phyloP scores from a whole-genome alignment of 352 stramenopile genomes.

The Globisporangium apiculatum region DNA sequence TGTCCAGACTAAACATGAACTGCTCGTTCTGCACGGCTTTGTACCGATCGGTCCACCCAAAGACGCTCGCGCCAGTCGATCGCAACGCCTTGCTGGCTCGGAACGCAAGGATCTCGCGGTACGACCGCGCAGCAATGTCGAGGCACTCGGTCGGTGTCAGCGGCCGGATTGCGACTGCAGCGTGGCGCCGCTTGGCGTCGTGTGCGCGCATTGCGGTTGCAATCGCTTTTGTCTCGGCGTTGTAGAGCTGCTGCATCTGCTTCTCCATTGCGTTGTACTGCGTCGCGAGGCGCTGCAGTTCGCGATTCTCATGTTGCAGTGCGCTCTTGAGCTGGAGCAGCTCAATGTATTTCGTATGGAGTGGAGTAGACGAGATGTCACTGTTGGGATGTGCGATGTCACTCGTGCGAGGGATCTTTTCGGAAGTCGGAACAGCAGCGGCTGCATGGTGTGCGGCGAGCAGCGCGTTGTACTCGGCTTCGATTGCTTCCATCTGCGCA shows the following conservation, averaged over 20 bases:
- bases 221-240: constrained; percentile 31
- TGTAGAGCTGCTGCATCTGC: constrained; percentile 30
- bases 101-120: constrained; percentile 43
- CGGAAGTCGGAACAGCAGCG: constrained; percentile 21
- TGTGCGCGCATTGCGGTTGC: constrained; percentile 16
- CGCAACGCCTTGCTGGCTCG: constrained; percentile 33
- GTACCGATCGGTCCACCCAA: constrained; percentile 64
- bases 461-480: constrained; percentile 31
- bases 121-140: constrained; percentile 36
- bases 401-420: too few species aligned
- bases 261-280: constrained; percentile 42
- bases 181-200: constrained; percentile 10
- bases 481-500: constrained; percentile 27
- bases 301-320: constrained; percentile 45
- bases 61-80: constrained; percentile 47
- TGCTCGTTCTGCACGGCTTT: constrained; percentile 34
- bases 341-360: constrained; percentile 41
- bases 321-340: constrained; percentile 39
- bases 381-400: too few species aligned
- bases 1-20: constrained; percentile 64
- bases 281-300: constrained; percentile 35
- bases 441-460: constrained; percentile 16
- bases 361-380: constrained; percentile 1
- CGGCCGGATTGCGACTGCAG: constrained; percentile 30
- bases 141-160: constrained; percentile 36